Evolutionary conservation across 495 filamentous ascomycete genomes (phyloP).

Genomic region (Trichoderma reesei): DNA sequence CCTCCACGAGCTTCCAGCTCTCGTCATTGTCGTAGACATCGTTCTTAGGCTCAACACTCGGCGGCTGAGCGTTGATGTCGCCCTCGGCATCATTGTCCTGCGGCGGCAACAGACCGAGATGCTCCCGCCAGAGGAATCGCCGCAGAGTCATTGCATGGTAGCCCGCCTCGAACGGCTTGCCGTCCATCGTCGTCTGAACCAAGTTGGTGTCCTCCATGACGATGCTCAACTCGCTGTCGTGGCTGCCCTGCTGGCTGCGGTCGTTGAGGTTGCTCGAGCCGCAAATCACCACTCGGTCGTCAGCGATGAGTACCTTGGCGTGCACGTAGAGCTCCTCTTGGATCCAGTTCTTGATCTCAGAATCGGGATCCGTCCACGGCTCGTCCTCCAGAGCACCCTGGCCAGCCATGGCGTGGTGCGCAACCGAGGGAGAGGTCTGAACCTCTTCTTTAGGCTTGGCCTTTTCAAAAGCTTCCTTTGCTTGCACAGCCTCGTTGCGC

Average conservation of each 20-base stretch:
- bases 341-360: slow-evolving; percentile 76
- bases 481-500: slow-evolving; percentile 42
- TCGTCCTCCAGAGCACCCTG: slow-evolving; percentile 57
- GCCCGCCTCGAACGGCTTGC: slow-evolving; percentile 61
- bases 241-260: slow-evolving; percentile 77
- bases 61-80: slow-evolving; percentile 75
- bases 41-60: slow-evolving; percentile 60
- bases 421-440: slow-evolving; percentile 57
- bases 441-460: slow-evolving; percentile 35
- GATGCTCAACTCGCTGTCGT: slow-evolving; percentile 87
- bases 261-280: slow-evolving; percentile 91
- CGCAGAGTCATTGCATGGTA: slow-evolving; percentile 72
- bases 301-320: slow-evolving; percentile 76
- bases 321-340: slow-evolving; percentile 95
- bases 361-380: slow-evolving; percentile 53
- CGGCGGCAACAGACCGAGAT: slow-evolving; percentile 71
- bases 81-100: slow-evolving; percentile 60
- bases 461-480: slow-evolving; percentile 57
- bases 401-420: slow-evolving; percentile 70
- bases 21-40: slow-evolving; percentile 50
- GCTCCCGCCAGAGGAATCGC: slow-evolving; percentile 84
- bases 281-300: slow-evolving; percentile 73
- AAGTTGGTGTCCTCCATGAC: slow-evolving; percentile 78
- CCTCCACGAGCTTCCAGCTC: slow-evolving; percentile 66
- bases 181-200: slow-evolving; percentile 71